A percentile compares a stretch with the other conserved stretches of the same genome.
These are phyloP conservation scores for Boletales sp. DNA, from an alignment of 768 basidiomycete species.

Conservation along the genomic window DNA sequence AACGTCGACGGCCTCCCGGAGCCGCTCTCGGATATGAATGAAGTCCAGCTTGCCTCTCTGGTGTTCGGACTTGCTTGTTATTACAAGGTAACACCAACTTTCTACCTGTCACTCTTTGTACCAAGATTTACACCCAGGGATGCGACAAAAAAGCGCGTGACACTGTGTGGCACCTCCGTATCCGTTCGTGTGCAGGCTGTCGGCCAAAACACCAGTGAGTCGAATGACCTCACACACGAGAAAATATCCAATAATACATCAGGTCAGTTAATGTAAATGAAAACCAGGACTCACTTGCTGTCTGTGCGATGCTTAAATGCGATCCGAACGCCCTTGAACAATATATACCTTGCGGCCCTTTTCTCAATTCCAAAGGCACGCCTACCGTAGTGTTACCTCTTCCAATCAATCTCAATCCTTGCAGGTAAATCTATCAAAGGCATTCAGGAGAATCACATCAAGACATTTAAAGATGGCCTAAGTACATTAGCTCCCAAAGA, in stretches of 20 bases:
- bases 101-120: neutral
- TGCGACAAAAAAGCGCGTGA: slow-evolving; percentile 24
- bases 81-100: slow-evolving; percentile 18
- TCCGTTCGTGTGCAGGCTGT: slow-evolving; percentile 29
- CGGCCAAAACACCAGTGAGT: slow-evolving; percentile 24
- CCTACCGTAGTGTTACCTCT: neutral
- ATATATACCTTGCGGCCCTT: slow-evolving; percentile 26
- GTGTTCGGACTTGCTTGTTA: slow-evolving; percentile 47
- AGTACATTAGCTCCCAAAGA: slow-evolving; percentile 9
- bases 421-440: slow-evolving; percentile 19
- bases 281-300: neutral
- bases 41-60: slow-evolving; percentile 49
- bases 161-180: slow-evolving; percentile 31
- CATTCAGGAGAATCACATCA: slow-evolving; percentile 18
- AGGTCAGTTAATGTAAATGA: slow-evolving; percentile 20
- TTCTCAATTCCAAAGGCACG: slow-evolving; percentile 23
- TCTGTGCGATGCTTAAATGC: slow-evolving; percentile 10
- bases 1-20: slow-evolving; percentile 41
- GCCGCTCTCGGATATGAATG: slow-evolving; percentile 43
- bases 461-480: slow-evolving; percentile 14
- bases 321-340: slow-evolving; percentile 10
- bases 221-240: neutral
- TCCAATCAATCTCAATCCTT: slow-evolving; percentile 4
- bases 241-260: neutral
- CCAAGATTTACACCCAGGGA: slow-evolving; percentile 14